Evolutionary conservation across 805 yeast genomes (phyloP), one percentile per base, ranked within the genome.

Genomic region (Wickerhamiella brachini): DNA sequence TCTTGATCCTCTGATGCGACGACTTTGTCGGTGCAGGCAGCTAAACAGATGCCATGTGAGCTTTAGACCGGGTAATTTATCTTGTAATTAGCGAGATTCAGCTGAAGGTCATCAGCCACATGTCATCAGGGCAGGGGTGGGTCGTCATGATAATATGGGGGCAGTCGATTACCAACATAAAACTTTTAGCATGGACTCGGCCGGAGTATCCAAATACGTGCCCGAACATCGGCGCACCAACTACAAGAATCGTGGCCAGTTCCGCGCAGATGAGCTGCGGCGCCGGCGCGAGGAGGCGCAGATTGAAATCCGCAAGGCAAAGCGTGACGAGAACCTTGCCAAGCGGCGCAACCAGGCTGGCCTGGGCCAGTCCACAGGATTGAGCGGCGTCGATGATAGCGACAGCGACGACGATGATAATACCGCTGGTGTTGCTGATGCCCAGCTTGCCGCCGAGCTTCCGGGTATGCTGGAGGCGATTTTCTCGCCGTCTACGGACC

Each of bases 201-300:
- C 37, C 39, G 47, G 47, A n/a, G 47, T 45, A 29, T 45, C 47
- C n/a, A 45, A 29, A 23, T 90, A 86, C 69, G 85, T 93, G 54
- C 98, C 98, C 46, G 97, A 93, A 69, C 90, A 90, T 69, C 88
- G 98, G 70, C 86, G 96, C 69, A 88, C 97, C 43, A 86, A 83
- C 65, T 93, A 85, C 75, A 93, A 93, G 68, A 90, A 93, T 73
- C 86, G 89, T 67, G 87, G 93, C 56, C 80, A 95, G 65, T 93
- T 93, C 66, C 84, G 85, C 62, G 86, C 87, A 53, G 98, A 93
- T 66, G 98, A 93, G 74, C 79, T 93, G 62, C 85, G 98, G 69
- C 88, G 97, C 69, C 84, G 98, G 67, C 83, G 97, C 68, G 98
- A 90, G 68, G 94, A 85, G 52, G 96, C 90, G 62, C 97, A 90